Evolutionary conservation across 805 yeast species (phyloP), one percentile per base, ranked within the genome.

Genomic region (Lachancea thermotolerans): DNA sequence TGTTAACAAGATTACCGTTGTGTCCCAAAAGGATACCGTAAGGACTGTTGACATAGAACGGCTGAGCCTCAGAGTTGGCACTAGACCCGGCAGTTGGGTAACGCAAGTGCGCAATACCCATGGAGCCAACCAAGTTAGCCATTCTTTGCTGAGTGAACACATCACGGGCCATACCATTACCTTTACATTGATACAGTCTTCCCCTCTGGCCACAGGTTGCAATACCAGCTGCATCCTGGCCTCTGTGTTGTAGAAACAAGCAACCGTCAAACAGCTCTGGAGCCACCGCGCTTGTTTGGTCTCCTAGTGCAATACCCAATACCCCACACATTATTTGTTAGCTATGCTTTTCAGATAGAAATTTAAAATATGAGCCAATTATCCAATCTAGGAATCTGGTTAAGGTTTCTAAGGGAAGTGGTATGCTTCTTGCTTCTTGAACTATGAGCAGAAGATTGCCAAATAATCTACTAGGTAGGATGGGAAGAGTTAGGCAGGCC

Each of bases 181-280:
- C 99, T 70, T 93, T 93, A 67, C 99, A 93, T 70, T 91, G 98
- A 70, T 87, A 90, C 48, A 93, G 77, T 48, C 99, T 77, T 52
- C 98, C 99, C 50, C 91, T 81, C 37, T 84, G 73, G 44, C 96
- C 98, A 65, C 96, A 88, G 7, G 99, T 93, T 18, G 88, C 93
- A 45, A 93, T 91, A 52, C 99, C 99, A n/a, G 97, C 96, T 10
- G 99, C 99, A 65, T 93, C 99, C 70, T 93, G 99, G 38, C 99
- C 99, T 62, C 99, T 78, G 63, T 93, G 99, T 64, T 93, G 99
- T 50, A 93, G 72, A 65, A 84, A 91, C 70, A 89, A 79, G 51
- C 91, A 83, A 6, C 96, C 96, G 64, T 93, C 99, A 46, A 88
- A 81, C 37, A 93, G 73, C 60, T 90, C 98, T 4, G 95, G 81